These are phyloP conservation scores for Oryza brachyantha DNA, from an alignment of 176 grass and related monocot species.

Conservation along the genomic window DNA sequence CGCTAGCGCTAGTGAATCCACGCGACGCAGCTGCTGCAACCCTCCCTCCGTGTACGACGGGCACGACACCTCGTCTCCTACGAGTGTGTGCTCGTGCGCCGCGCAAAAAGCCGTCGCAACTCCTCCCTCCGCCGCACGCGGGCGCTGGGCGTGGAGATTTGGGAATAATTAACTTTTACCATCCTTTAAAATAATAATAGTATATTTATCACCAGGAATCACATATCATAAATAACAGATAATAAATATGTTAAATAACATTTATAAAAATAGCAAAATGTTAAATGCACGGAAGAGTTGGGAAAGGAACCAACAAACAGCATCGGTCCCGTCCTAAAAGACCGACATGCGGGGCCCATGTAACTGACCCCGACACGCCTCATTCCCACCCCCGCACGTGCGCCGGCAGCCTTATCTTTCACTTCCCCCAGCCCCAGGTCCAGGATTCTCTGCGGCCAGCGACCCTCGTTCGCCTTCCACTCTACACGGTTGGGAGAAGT, in stretches of 20 bases:
- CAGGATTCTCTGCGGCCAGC: slow-evolving; percentile 24
- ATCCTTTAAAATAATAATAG: too few species aligned
- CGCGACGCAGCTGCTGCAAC: not conserved
- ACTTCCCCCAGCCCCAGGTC: accelerated
- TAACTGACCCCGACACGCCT: slow-evolving; percentile 9
- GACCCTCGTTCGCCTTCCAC: too few species aligned
- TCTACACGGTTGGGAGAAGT: too few species aligned
- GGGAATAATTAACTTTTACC: not conserved
- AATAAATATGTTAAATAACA: too few species aligned
- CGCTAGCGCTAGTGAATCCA: not conserved
- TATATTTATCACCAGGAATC: too few species aligned
- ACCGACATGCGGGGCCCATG: slow-evolving; percentile 29
- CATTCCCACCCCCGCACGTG: slow-evolving; percentile 44
- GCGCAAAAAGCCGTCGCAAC: not conserved
- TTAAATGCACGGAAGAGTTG: too few species aligned
- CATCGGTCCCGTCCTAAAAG: slow-evolving; percentile 1
- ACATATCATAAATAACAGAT: too few species aligned
- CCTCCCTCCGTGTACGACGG: not conserved
- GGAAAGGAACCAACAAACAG: too few species aligned
- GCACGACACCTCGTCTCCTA: not conserved
- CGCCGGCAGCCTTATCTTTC: slow-evolving; percentile 44
- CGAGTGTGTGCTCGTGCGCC: not conserved
- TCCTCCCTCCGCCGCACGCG: not conserved
- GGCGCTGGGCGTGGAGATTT: not conserved
- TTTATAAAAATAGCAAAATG: too few species aligned